A percentile compares a stretch with the other conserved stretches of the same genome.
Evolutionary conservation across 805 yeast species (phyloP).

Genomic region (Kodamaea laetipori): DNA sequence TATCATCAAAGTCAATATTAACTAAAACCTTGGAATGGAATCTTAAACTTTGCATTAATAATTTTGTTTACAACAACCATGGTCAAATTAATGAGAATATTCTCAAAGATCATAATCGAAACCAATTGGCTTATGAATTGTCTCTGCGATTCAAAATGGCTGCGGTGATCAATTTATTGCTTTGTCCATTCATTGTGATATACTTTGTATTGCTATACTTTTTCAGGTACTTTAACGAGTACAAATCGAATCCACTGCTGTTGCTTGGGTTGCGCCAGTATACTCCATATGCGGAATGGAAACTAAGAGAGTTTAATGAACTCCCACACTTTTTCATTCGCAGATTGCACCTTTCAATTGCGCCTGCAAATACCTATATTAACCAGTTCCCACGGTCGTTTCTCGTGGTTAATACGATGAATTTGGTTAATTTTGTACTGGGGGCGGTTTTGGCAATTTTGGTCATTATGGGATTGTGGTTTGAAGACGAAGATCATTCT

Average conservation of each 20-base stretch:
- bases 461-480: conserved; percentile 58
- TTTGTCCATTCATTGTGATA: conserved; percentile 83
- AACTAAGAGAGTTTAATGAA: conserved; percentile 90
- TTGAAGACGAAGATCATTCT: conserved; percentile 79
- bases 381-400: conserved; percentile 88
- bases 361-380: conserved; percentile 79
- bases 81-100: conserved; percentile 80
- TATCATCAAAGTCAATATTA: conserved; percentile 53
- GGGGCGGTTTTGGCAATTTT: conserved; percentile 91
- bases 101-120: conserved; percentile 69
- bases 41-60: conserved; percentile 81
- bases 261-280: conserved; percentile 73
- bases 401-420: conserved; percentile 38
- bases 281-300: conserved; percentile 95
- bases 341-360: conserved; percentile 74
- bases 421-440: conserved; percentile 57
- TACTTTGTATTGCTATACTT: conserved; percentile 84
- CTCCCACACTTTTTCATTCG: conserved; percentile 83
- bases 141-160: conserved; percentile 82
- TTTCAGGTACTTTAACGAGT: conserved; percentile 90
- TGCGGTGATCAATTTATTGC: conserved; percentile 76
- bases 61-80: conserved; percentile 76
- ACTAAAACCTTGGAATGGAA: conserved; percentile 96
- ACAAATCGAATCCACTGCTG: conserved; percentile 81
- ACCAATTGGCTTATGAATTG: conserved; percentile 66